phyloP scores from a whole-genome alignment of 768 basidiomycete genomes.

The Rhizopogon roseolus region DNA sequence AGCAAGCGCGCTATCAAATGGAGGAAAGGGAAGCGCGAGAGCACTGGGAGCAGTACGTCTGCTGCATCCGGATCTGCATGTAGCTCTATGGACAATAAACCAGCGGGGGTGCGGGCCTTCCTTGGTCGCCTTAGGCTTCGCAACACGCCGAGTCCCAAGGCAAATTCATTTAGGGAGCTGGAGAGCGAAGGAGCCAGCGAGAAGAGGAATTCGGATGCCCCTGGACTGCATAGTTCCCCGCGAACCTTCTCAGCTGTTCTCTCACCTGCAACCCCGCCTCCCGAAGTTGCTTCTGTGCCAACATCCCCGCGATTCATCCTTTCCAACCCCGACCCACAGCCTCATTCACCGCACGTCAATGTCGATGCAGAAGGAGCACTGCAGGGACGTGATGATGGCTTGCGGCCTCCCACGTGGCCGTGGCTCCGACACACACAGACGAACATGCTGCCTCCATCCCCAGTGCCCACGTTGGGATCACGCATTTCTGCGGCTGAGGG shows the following conservation, averaged over 20 bases:
- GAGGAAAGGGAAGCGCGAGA: slow-evolving; percentile 11
- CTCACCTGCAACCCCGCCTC: slow-evolving; percentile 9
- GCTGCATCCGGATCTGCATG: slow-evolving; percentile 7
- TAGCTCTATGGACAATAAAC: slow-evolving; percentile 19
- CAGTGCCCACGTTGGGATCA: slow-evolving; percentile 22
- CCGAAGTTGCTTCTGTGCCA: slow-evolving; percentile 7
- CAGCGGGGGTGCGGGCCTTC: slow-evolving; percentile 22
- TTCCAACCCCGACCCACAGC: slow-evolving; percentile 25
- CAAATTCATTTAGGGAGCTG: slow-evolving; percentile 14
- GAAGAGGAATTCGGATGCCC: background rate
- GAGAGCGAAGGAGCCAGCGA: slow-evolving; percentile 12
- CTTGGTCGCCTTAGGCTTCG: slow-evolving; percentile 22
- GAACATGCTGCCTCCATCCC: slow-evolving; percentile 4
- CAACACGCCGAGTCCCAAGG: slow-evolving; percentile 23
- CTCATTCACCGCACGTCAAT: slow-evolving; percentile 13
- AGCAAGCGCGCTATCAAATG: slow-evolving; percentile 9
- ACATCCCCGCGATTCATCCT: slow-evolving; percentile 23
- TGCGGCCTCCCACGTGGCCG: slow-evolving; percentile 1
- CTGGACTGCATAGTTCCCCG: background rate
- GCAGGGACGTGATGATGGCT: background rate
- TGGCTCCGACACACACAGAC: background rate
- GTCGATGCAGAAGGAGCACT: background rate
- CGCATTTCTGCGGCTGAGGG: slow-evolving; percentile 15
- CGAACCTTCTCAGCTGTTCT: background rate
- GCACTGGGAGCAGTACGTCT: slow-evolving; percentile 8